Percentiles rank a stretch among this genome's conserved stretches.
Evolutionary conservation across 202 grass and related monocot genomes (phyloP).

Genomic region (Schoenoplectus tabernaemontani): DNA sequence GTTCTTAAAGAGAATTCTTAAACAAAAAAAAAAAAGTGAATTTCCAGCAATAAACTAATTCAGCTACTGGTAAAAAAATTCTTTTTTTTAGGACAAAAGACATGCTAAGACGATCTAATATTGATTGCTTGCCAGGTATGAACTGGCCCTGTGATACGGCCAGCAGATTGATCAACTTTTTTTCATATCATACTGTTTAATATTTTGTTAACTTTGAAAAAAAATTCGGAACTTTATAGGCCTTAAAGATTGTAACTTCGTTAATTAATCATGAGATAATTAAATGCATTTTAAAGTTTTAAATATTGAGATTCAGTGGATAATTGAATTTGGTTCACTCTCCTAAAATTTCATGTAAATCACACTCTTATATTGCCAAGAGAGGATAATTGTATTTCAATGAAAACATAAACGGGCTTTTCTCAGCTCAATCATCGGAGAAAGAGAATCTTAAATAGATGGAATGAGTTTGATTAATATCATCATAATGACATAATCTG

Average conservation of each 20-base stretch:
- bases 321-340: not conserved
- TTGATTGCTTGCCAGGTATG: too few species aligned
- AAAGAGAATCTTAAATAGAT: not conserved
- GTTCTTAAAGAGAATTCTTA: too few species aligned
- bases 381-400: not conserved
- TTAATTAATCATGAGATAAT: not conserved
- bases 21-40: too few species aligned
- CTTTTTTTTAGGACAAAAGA: not conserved
- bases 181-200: not conserved
- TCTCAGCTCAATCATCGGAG: not conserved
- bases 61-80: not conserved
- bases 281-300: not conserved
- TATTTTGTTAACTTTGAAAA: not conserved
- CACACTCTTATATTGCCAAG: not conserved
- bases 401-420: not conserved
- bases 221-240: not conserved
- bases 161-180: too few species aligned
- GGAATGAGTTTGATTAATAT: not conserved
- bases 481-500: not conserved
- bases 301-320: not conserved
- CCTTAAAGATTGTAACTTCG: not conserved
- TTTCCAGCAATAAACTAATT: not conserved
- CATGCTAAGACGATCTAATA: too few species aligned
- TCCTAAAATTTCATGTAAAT: not conserved
- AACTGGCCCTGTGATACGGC: too few species aligned